Evolutionary conservation across 2,329 filamentous ascomycete species (phyloP).

Genomic region (Calonectria hawksworthii): DNA sequence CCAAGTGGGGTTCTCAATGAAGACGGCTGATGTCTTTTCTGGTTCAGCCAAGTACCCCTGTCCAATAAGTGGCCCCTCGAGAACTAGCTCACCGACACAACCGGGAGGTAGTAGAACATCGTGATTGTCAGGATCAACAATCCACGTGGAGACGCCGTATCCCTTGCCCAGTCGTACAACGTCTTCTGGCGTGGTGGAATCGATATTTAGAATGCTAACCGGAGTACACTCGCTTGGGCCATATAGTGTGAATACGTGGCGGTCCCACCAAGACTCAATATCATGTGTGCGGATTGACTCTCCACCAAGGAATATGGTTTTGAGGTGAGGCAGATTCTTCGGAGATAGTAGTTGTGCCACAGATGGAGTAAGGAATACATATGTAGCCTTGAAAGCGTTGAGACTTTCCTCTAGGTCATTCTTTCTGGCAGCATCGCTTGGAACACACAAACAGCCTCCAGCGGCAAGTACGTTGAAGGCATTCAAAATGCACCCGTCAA

Average conservation of each 20-base stretch:
- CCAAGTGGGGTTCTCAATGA: conserved; percentile 61
- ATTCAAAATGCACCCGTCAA: conserved; percentile 35
- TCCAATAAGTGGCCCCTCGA: conserved; percentile 13
- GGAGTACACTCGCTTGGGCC: not conserved
- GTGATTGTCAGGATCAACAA: conserved; percentile 53
- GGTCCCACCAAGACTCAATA: not conserved
- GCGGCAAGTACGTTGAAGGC: conserved; percentile 27
- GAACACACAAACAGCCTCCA: conserved; percentile 66
- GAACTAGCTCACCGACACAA: conserved; percentile 18
- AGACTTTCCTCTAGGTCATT: conserved; percentile 53
- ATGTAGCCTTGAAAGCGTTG: conserved; percentile 32
- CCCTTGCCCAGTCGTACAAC: conserved; percentile 30
- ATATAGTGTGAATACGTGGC: not conserved
- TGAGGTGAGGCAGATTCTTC: not conserved
- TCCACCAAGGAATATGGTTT: not conserved
- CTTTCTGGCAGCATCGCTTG: conserved; percentile 64
- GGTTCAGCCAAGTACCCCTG: conserved; percentile 30
- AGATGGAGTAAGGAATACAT: conserved; percentile 56
- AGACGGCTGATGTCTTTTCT: conserved; percentile 25
- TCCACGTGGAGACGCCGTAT: conserved; percentile 46
- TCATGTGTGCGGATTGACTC: not conserved
- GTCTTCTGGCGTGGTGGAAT: conserved; percentile 26
- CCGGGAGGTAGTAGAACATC: conserved; percentile 38
- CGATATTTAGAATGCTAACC: conserved; percentile 50
- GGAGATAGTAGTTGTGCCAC: conserved; percentile 59